Evolutionary conservation across 352 stramenopile species (phyloP).

Genomic region (Halophytophthora polymorphica): DNA sequence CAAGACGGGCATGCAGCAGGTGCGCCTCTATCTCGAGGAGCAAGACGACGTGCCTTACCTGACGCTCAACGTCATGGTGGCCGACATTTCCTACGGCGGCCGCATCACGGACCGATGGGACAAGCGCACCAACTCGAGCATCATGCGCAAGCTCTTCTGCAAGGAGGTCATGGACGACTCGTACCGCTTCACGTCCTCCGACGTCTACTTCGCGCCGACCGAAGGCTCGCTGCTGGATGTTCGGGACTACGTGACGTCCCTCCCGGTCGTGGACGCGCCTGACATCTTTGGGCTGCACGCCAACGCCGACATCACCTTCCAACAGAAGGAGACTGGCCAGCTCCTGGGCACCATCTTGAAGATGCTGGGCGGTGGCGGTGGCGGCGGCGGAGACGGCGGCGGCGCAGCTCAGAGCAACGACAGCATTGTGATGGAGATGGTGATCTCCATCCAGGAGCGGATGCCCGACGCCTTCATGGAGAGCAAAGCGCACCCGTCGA

Average conservation of each 20-base stretch:
- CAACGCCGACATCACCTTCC: conserved; percentile 94
- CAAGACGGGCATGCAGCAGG: conserved; percentile 92
- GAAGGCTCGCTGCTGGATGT: conserved; percentile 55
- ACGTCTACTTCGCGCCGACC: conserved; percentile 74
- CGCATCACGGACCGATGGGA: conserved; percentile 94
- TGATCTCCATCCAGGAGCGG: conserved; percentile 71
- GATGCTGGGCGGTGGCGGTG: conserved; percentile 66
- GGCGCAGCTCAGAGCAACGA: conserved; percentile 59
- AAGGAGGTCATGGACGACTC: conserved; percentile 81
- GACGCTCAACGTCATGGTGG: conserved; percentile 94
- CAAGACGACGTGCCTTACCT: conserved; percentile 91
- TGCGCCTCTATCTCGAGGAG: conserved; percentile 92
- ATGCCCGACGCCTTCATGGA: conserved; percentile 74
- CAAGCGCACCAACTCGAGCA: conserved; percentile 92
- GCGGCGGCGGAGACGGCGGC: conserved; percentile 37
- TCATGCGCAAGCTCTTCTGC: conserved; percentile 92
- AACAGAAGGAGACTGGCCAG: conserved; percentile 90
- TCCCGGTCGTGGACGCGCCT: conserved; percentile 85
- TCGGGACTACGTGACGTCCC: conserved; percentile 77
- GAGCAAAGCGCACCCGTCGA: conserved; percentile 63
- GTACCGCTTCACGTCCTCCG: conserved; percentile 80
- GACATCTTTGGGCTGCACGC: conserved; percentile 92
- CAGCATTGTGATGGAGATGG: conserved; percentile 80
- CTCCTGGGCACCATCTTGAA: conserved; percentile 66
- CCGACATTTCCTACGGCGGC: conserved; percentile 94